Base-by-base conservation (phyloP, 2,329 filamentous ascomycete genomes). In the Calonectria honghensis region DNA sequence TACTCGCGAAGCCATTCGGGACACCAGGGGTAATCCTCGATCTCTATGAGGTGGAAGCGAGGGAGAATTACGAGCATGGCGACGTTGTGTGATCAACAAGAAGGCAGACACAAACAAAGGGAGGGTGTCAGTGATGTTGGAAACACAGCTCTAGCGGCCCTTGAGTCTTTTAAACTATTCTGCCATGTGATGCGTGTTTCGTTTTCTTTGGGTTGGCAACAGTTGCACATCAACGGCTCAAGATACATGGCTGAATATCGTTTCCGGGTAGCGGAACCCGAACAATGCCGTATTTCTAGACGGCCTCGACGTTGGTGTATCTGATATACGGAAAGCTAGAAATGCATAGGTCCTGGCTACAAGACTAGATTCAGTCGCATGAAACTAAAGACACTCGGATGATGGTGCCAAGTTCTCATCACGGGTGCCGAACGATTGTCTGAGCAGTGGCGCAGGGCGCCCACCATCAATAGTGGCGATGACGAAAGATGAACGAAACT, bases 11-110 rank as follows among this genome's bases (percentile, higher is more conserved):
- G 76, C 76, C 76, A 79, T 54, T 72, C 74, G 24, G 77, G 77
- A 52, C 77, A 79, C 77, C 77, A 79, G 11, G 73, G 72, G 51
- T 79, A 78, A 10, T 79, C 77, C 65, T 78, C 77, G 24, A 79
- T 79, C 37, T 79, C 77, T 27, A 79, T 74, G 68, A 79, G 77
- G 52, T 79, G 77, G 57, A 79, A 73, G n/a, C 77, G 77, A 31
- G 77, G 77, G 13, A 74, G 67, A 13, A 79, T 71, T 52, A 79
- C 76, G 24, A 77, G 51, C 77, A 78, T 78, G 32, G 27, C 61
- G 68, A 68, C 27, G 35, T 57, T 24, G 65, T 61, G 71, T 54
- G 63, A 39, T 70, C 50, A 13, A 18, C 24, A n/a, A 45, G 9
- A 37, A 9, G 20, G 9, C 6, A 54, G 18, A 32, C 20, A 35